Percentiles rank a stretch among this genome's conserved stretches.
These are phyloP conservation scores for Jacaranda copaia DNA, from an alignment of 257 asterid species.

Conservation along the genomic window DNA sequence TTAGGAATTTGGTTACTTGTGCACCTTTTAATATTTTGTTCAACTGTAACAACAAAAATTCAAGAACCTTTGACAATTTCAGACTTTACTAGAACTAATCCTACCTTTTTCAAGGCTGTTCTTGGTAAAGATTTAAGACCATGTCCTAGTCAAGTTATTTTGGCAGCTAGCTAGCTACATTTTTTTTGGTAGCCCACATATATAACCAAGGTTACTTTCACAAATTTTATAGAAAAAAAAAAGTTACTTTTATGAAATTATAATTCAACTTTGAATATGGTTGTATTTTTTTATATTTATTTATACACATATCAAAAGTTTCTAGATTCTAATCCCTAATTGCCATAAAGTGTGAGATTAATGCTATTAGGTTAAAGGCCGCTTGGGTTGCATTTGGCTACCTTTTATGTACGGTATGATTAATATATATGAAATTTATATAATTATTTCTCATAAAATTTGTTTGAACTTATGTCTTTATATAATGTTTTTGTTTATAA, in stretches of 20 bases:
- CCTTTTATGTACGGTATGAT: too few species aligned
- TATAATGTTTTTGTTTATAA: neutral
- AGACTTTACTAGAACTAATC: neutral
- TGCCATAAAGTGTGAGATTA: too few species aligned
- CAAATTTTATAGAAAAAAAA: neutral
- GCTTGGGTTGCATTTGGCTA: too few species aligned
- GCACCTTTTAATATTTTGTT: neutral
- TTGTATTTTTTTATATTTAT: too few species aligned
- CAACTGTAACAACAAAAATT: neutral
- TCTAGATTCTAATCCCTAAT: too few species aligned
- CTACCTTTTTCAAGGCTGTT: neutral
- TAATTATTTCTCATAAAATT: too few species aligned
- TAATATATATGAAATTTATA: too few species aligned
- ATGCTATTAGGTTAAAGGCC: too few species aligned
- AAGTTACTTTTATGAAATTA: too few species aligned
- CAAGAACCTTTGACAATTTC: slow-evolving; percentile 14
- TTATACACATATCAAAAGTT: too few species aligned
- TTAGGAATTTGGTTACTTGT: slow-evolving; percentile 14
- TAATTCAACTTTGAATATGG: too few species aligned
- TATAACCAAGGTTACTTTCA: neutral
- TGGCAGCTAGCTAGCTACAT: neutral
- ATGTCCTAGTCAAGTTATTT: neutral
- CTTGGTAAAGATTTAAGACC: neutral
- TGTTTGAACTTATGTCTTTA: neutral
- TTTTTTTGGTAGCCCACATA: neutral